Conservation (phyloP, 2,329 filamentous ascomycete species). For the Sporothrix inflata region DNA sequence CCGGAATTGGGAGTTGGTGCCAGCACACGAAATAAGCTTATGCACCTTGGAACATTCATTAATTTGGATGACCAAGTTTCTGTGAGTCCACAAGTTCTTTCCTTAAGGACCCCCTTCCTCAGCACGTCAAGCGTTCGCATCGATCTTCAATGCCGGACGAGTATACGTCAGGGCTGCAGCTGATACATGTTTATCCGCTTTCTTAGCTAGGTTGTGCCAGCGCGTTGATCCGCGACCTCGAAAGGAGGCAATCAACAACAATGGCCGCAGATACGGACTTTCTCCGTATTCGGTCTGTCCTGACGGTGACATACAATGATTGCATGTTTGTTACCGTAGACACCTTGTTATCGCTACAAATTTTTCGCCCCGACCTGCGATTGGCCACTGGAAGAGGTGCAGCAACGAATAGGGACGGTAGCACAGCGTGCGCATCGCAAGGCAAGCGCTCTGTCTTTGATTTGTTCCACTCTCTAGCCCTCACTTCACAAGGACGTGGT, state of each 20-base stretch:
- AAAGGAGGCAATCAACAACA: conserved; percentile 57
- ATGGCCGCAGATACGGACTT: conserved; percentile 36
- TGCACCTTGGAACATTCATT: conserved; percentile 71
- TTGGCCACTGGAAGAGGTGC: conserved; percentile 69
- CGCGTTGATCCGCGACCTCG: conserved; percentile 79
- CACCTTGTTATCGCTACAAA: conserved; percentile 79
- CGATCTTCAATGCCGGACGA: neutral
- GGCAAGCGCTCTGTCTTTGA: conserved; percentile 85
- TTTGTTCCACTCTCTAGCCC: conserved; percentile 73
- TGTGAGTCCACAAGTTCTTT: conserved; percentile 45
- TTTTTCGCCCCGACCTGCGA: conserved; percentile 82
- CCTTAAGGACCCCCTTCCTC: neutral
- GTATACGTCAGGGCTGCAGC: no score
- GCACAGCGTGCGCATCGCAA: conserved; percentile 55
- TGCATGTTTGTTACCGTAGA: conserved; percentile 81
- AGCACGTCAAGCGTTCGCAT: neutral
- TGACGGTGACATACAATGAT: conserved; percentile 72
- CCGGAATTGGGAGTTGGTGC: conserved; percentile 47
- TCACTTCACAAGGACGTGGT: conserved; percentile 76
- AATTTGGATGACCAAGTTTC: conserved; percentile 75
- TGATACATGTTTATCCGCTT: neutral
- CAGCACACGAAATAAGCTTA: conserved; percentile 64
- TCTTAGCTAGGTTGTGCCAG: conserved; percentile 76
- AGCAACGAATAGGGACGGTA: conserved; percentile 60
- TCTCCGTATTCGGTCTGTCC: conserved; percentile 65